Evolutionary conservation across 129 eudicot species (phyloP), one percentile per base, ranked within the genome.

Genomic region (Mikania micrantha): DNA sequence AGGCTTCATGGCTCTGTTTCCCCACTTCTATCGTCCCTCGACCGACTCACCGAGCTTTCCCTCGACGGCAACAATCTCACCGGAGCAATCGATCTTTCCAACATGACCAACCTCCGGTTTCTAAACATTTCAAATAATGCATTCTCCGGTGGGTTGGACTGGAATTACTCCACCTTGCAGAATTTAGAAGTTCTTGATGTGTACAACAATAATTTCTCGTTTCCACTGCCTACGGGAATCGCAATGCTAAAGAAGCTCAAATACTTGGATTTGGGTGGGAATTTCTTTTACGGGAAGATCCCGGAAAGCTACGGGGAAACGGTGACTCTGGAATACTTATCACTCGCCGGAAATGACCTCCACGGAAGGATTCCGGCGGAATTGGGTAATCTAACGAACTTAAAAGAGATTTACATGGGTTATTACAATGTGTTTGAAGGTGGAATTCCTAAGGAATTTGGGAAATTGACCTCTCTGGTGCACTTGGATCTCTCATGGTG

Each of bases 31-130:
- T 69, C 87, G 2, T 78, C 62, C 57, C 88, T 94, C 2, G 80
- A 77, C 35, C 48, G 11, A 50, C 88, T 94, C 29, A 44, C 72
- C 9, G 75, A 80, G 21, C 95, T 94, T 28, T 82, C 82, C 4
- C 67, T 94, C 25, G 93, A 85, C 44, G 92, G 95, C 5, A 94
- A 94, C 87, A 94, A 94, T 88, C 89, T 94, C 85, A 84, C 96
- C 3, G 96, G 99, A 3, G 84, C 78, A 38, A 72, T 94, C 67
- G 64, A 50, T 68, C 63, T 85, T 9, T 85, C 78, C 4, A 87
- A 84, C 20, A 66, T 89, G 62, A 79, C 79, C 71, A 66, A 64
- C 49, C 95, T 94, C 10, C 80, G 77, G 47, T 86, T 71, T 66
- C 73, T 94, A 35, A 94, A 85, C 83, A 60, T 94, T 50, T 94